Evolutionary conservation across 2,329 filamentous ascomycete genomes (phyloP), one percentile per base, ranked within the genome.

Genomic region (Colletotrichum acutatum): DNA sequence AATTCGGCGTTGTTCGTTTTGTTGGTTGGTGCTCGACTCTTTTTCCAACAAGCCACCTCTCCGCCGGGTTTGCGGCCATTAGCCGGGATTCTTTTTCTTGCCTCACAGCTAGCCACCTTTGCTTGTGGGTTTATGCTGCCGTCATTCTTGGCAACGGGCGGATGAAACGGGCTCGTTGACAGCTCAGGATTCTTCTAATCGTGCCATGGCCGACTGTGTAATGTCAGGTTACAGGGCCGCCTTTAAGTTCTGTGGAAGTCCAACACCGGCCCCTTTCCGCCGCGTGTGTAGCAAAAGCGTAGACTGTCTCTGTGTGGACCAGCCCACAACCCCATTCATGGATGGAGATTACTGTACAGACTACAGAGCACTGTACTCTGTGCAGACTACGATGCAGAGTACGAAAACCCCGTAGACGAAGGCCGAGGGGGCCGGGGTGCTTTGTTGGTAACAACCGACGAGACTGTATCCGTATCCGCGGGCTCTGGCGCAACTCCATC

Each of bases 401-500:
- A 49, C 42, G 42, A 49, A n/a, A n/a, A n/a, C 42, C 12, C 34
- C 34, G 34, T 49, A 49, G 42, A 49, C 19, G 19, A 49, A 19
- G 42, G 42, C 42, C 42, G 19, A 46, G 42, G 42, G 42, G 42
- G 42, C 19, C 19, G 42, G 19, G 19, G 19, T 54, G 42, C 32
- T 46, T 54, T 26, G 69, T 37, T 69, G 70, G 70, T 57, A 54
- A n/a, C 54, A 28, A 46, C 58, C 14, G 58, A 64, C 16, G 30
- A 52, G 66, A 32, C 46, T 30, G 49, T 52, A 42, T 49, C 32
- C 53, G 37, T 64, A 69, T 69, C 59, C 70, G 66, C 66, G 42
- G 59, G 12, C 37, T 69, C 54, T 67, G 70, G 28, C 59, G 60
- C 59, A 64, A 69, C 59, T 56, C 66, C 66, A 69, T 72, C 60